phyloP scores from a whole-genome alignment of 2,329 filamentous ascomycete species.

The Botrytis byssoidea region DNA sequence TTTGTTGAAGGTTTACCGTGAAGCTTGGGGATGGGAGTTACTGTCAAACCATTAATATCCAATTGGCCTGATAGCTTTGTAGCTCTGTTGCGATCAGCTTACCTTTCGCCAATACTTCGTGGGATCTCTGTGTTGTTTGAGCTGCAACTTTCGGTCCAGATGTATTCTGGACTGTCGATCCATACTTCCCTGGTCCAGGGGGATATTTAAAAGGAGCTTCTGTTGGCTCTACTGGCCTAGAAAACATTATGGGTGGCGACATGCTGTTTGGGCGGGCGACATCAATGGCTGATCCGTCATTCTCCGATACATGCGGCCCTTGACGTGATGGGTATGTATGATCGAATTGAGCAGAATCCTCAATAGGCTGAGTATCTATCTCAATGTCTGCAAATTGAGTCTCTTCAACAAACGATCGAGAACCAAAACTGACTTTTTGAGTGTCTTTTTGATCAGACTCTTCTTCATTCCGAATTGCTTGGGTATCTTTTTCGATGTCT shows the following conservation, averaged over 20 bases:
- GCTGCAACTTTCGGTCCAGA: neutral
- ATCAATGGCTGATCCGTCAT: neutral
- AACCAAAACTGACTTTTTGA: constrained; percentile 3
- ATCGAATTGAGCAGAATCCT: neutral
- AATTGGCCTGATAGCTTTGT: neutral
- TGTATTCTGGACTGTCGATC: neutral
- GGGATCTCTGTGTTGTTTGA: neutral
- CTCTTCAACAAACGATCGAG: constrained; percentile 26
- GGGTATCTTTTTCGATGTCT: constrained; percentile 13
- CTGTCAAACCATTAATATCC: neutral
- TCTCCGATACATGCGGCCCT: neutral
- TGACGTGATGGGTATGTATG: neutral
- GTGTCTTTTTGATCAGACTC: neutral
- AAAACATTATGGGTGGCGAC: neutral
- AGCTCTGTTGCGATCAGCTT: neutral
- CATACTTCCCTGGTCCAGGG: neutral
- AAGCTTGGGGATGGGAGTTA: neutral
- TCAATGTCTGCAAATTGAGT: constrained; percentile 31
- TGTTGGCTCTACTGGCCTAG: neutral
- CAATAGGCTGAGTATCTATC: constrained; percentile 21
- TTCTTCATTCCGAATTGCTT: neutral
- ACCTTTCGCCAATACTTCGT: neutral
- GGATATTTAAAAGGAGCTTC: neutral
- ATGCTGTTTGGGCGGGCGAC: neutral
- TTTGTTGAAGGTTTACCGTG: neutral